phyloP scores from a whole-genome alignment of 805 yeast species.

The Ogataea populi-albae region DNA sequence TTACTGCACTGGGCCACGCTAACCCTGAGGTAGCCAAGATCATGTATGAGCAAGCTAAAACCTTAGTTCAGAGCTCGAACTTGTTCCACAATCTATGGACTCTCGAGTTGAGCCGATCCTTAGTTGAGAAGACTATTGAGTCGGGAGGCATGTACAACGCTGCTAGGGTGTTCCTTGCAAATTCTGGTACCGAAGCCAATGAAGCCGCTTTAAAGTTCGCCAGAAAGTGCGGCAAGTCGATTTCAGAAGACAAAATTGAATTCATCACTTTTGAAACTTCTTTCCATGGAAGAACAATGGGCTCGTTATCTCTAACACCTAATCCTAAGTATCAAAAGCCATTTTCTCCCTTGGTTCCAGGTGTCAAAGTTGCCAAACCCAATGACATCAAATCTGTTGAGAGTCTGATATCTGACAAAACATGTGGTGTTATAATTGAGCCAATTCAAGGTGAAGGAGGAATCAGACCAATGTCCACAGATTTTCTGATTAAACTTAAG shows the following conservation, averaged over 20 bases:
- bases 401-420: conserved; percentile 53
- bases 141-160: conserved; percentile 84
- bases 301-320: conserved; percentile 88
- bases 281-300: conserved; percentile 95
- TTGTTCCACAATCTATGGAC: conserved; percentile 83
- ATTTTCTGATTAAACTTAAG: conserved; percentile 65
- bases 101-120: conserved; percentile 67
- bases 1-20: conserved; percentile 89
- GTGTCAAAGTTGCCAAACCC: conserved; percentile 67
- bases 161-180: conserved; percentile 62
- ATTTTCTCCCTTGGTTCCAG: conserved; percentile 88
- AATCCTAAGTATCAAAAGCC: conserved; percentile 92
- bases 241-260: conserved; percentile 59
- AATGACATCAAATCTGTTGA: conserved; percentile 60
- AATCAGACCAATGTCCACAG: conserved; percentile 61
- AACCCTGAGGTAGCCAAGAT: conserved; percentile 72
- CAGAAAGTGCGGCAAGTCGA: conserved; percentile 70
- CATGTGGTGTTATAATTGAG: conserved; percentile 92
- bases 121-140: conserved; percentile 64
- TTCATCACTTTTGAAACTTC: conserved; percentile 84
- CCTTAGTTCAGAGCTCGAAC: conserved; percentile 81
- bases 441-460: conserved; percentile 99
- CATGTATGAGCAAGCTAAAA: conserved; percentile 65
- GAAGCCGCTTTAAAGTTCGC: conserved; percentile 62
- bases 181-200: conserved; percentile 60